A percentile compares a stretch with the other conserved stretches of the same genome.
phyloP scores from a whole-genome alignment of 2,329 filamentous ascomycete genomes.

The Aureobasidium sp. region DNA sequence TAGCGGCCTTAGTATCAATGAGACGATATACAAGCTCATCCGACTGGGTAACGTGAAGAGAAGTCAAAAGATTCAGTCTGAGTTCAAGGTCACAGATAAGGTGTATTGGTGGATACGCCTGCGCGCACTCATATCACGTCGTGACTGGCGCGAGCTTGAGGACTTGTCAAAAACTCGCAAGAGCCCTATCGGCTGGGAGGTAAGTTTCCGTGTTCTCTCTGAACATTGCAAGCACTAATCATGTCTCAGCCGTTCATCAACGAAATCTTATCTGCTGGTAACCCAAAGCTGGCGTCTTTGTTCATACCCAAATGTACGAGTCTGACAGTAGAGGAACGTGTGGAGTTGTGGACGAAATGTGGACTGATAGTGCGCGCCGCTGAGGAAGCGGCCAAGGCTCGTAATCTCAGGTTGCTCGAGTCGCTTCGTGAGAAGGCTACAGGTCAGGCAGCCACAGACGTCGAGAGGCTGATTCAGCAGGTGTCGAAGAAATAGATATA shows the following conservation, averaged over 20 bases:
- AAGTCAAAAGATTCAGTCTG: conserved; percentile 77
- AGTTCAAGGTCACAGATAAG: conserved; percentile 90
- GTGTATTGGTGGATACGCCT: conserved; percentile 81
- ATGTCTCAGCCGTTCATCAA: conserved; percentile 75
- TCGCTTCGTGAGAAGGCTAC: conserved; percentile 66
- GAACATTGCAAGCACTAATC: conserved; percentile 14
- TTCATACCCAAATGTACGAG: conserved; percentile 84
- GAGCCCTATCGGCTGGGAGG: conserved; percentile 94
- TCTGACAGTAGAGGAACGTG: conserved; percentile 58
- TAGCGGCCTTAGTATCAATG: conserved; percentile 76
- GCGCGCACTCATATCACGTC: conserved; percentile 77
- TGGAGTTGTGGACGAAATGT: conserved; percentile 95
- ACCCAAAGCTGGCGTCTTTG: conserved; percentile 70
- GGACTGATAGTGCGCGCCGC: conserved; percentile 81
- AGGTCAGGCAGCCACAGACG: conserved; percentile 62
- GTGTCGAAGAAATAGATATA: conserved; percentile 16
- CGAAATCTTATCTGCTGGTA: conserved; percentile 78
- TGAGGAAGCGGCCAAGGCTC: conserved; percentile 79
- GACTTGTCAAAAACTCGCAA: conserved; percentile 70
- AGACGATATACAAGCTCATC: conserved; percentile 85
- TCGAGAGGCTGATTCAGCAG: conserved; percentile 66
- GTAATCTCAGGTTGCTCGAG: conserved; percentile 68
- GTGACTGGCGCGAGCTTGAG: conserved; percentile 89
- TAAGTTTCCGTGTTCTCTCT: conserved; percentile 36
- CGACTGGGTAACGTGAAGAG: conserved; percentile 73